phyloP scores from a whole-genome alignment of 257 asterid species.

The Rehmannia glutinosa region DNA sequence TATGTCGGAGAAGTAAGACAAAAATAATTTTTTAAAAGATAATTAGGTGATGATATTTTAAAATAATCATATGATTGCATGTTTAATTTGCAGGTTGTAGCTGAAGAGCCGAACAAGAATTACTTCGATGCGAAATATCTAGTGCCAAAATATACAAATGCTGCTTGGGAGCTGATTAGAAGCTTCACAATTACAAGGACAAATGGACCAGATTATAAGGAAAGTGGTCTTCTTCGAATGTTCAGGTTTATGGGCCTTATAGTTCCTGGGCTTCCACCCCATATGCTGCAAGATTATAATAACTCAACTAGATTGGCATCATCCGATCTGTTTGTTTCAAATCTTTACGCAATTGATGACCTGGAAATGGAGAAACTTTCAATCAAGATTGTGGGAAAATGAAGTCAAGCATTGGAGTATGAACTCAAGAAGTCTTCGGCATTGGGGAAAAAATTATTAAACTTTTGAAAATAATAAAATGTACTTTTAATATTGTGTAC shows the following conservation, averaged over 20 bases:
- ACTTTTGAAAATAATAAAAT: no score
- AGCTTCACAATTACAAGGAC: slow-evolving; percentile 30
- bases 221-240: slow-evolving; percentile 31
- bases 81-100: slow-evolving; percentile 31
- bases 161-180: slow-evolving; percentile 39
- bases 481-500: no score
- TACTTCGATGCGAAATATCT: slow-evolving; percentile 31
- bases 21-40: no score
- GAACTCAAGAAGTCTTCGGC: no score
- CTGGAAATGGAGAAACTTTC: no score
- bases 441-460: no score
- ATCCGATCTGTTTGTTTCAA: background rate
- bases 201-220: slow-evolving; percentile 29
- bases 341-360: background rate
- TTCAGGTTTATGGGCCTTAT: slow-evolving; percentile 31
- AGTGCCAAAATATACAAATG: slow-evolving; percentile 30
- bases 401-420: no score
- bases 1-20: slow-evolving; percentile 38
- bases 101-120: slow-evolving; percentile 52
- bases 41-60: no score
- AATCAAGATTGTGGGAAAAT: no score
- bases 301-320: slow-evolving; percentile 40
- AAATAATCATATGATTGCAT: no score
- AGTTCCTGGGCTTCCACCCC: slow-evolving; percentile 37
- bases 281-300: slow-evolving; percentile 40